Evolutionary conservation across 2,329 filamentous ascomycete species (phyloP).

Genomic region (Sporothrix mexicana): DNA sequence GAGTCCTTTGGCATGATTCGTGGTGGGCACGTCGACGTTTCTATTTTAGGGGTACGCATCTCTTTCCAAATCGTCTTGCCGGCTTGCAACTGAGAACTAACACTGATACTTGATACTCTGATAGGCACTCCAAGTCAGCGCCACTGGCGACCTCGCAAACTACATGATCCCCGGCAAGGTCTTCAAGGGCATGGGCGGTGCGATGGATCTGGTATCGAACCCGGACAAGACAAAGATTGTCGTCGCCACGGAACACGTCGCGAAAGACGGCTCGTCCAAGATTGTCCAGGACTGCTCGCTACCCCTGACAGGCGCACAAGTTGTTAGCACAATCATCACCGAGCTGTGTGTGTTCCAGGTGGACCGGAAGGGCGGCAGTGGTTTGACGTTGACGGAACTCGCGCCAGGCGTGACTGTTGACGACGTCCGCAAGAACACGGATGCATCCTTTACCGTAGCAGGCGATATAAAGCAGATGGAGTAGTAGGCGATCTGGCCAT

Average conservation of each 20-base stretch:
- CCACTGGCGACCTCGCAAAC: conserved; percentile 80
- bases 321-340: conserved; percentile 65
- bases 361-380: background rate
- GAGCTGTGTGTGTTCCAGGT: conserved; percentile 55
- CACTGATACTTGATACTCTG: too few species aligned
- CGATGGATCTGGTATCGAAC: conserved; percentile 75
- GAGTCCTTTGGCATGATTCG: conserved; percentile 90
- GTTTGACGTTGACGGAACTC: background rate
- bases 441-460: background rate
- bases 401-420: conserved; percentile 6
- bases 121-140: conserved; percentile 71
- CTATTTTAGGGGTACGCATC: conserved; percentile 71
- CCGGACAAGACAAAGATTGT: conserved; percentile 75
- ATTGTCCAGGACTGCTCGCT: conserved; percentile 68
- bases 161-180: conserved; percentile 91
- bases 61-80: background rate
- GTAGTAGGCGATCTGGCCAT: background rate
- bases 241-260: conserved; percentile 71
- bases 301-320: conserved; percentile 63
- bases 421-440: conserved; percentile 6
- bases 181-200: conserved; percentile 80
- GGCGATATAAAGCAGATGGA: conserved; percentile 3
- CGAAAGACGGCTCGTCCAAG: conserved; percentile 71
- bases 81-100: too few species aligned
- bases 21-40: conserved; percentile 82